Evolutionary conservation across 768 basidiomycete species (phyloP).

Genomic region (Suillus brevipes): DNA sequence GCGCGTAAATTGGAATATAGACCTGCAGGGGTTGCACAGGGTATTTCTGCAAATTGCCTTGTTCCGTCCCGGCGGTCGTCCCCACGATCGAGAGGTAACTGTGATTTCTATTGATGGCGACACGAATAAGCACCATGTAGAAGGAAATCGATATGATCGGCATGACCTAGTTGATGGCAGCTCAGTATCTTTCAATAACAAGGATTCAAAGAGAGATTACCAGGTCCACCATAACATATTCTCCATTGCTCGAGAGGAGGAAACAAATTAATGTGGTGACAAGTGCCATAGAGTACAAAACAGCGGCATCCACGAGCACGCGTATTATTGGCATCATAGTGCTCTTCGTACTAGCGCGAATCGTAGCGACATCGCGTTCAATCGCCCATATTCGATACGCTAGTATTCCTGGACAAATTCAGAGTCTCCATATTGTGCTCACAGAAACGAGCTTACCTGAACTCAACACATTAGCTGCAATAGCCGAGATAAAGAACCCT

Average conservation of each 20-base stretch:
- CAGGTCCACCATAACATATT: too few species aligned
- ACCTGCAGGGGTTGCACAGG: constrained; percentile 3
- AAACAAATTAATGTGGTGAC: too few species aligned
- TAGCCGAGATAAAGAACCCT: neutral
- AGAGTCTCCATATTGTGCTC: neutral
- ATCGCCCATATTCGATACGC: too few species aligned
- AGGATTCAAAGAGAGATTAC: neutral
- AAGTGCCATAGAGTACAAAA: too few species aligned
- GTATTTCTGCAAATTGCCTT: neutral
- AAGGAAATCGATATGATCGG: neutral
- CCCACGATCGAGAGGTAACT: neutral
- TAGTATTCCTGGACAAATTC: neutral
- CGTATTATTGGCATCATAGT: too few species aligned
- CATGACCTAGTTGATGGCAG: neutral
- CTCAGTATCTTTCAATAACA: neutral
- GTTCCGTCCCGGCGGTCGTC: neutral
- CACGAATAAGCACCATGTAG: neutral
- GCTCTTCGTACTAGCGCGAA: too few species aligned
- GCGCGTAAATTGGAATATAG: neutral
- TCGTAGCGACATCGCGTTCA: too few species aligned
- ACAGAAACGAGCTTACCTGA: constrained; percentile 2
- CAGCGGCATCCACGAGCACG: too few species aligned
- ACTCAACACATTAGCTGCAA: constrained; percentile 5
- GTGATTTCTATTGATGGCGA: neutral
- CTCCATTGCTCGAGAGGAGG: too few species aligned